phyloP scores from a whole-genome alignment of 1,284 basidiomycete genomes.

The Cutaneotrichosporon arboriforme region DNA sequence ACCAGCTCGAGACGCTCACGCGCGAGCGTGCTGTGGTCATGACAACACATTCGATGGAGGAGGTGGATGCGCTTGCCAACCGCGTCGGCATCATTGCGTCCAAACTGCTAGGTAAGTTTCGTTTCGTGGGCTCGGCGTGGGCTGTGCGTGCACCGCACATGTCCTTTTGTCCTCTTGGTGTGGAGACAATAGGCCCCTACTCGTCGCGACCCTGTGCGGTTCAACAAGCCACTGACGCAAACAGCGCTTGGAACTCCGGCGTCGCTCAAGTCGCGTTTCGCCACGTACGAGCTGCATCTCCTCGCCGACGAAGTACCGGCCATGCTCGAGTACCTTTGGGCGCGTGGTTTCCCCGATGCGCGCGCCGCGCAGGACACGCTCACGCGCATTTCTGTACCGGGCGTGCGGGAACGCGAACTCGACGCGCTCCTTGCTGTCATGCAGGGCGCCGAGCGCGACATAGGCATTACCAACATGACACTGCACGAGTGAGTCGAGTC shows the following conservation, averaged over 20 bases:
- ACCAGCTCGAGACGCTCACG: conserved; percentile 56
- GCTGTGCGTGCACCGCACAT: neutral
- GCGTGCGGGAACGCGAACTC: conserved; percentile 27
- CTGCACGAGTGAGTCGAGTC: conserved; percentile 33
- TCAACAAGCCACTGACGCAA: neutral
- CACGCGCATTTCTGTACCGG: conserved; percentile 30
- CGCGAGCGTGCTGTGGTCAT: conserved; percentile 40
- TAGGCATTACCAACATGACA: conserved; percentile 22
- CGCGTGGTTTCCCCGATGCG: conserved; percentile 57
- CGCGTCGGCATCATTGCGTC: conserved; percentile 67
- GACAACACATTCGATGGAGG: conserved; percentile 70
- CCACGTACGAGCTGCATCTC: conserved; percentile 72
- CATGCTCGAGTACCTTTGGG: conserved; percentile 59
- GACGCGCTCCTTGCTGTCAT: conserved; percentile 21
- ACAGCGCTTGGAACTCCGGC: conserved; percentile 58
- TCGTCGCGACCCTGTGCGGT: neutral
- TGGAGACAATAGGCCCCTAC: neutral
- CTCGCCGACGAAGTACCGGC: conserved; percentile 57
- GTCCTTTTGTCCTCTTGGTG: neutral
- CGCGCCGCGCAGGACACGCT: conserved; percentile 21
- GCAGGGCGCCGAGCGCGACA: conserved; percentile 15
- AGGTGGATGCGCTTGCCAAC: conserved; percentile 67
- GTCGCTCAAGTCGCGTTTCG: conserved; percentile 60
- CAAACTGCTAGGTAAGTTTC: conserved; percentile 57
- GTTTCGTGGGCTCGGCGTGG: no score